Conservation (phyloP, 345 rosid genomes). For the Nasturtium officinale region DNA sequence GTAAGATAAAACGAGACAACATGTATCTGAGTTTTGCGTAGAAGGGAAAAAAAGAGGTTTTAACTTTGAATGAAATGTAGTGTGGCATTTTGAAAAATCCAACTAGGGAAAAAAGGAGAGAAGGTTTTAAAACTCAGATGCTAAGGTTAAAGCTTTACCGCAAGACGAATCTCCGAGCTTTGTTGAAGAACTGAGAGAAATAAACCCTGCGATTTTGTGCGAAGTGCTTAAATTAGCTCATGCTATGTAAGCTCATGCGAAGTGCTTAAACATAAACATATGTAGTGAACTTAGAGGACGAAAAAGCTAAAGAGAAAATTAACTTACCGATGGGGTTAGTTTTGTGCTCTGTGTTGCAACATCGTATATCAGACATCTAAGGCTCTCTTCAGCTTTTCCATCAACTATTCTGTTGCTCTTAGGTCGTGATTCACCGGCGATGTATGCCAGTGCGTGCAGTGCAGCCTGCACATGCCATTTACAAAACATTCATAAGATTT, state of each 20-base stretch:
- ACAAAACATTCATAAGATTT: conserved; percentile 7
- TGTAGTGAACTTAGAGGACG: conserved; percentile 4
- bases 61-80: not conserved
- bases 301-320: not conserved
- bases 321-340: conserved; percentile 77
- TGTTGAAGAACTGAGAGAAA: conserved; percentile 75
- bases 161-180: conserved; percentile 73
- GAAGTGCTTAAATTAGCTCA: conserved; percentile 13
- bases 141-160: conserved; percentile 49
- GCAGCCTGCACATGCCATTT: conserved; percentile 65
- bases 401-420: conserved; percentile 53
- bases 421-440: conserved; percentile 69
- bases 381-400: conserved; percentile 76
- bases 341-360: conserved; percentile 76
- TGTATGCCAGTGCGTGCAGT: conserved; percentile 75
- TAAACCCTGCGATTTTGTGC: conserved; percentile 62
- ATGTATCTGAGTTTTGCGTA: conserved; percentile 5
- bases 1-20: not conserved
- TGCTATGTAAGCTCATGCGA: too few relatives aligned
- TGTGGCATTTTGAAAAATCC: conserved; percentile 2
- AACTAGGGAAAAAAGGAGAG: not conserved
- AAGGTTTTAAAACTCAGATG: conserved; percentile 9
- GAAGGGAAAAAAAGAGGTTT: not conserved
- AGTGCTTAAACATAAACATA: conserved; percentile 12
- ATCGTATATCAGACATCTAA: conserved; percentile 66